Evolutionary conservation across 176 grass and related monocot genomes (phyloP), one percentile per base, ranked within the genome.

Genomic region (Aegilops tauschii): DNA sequence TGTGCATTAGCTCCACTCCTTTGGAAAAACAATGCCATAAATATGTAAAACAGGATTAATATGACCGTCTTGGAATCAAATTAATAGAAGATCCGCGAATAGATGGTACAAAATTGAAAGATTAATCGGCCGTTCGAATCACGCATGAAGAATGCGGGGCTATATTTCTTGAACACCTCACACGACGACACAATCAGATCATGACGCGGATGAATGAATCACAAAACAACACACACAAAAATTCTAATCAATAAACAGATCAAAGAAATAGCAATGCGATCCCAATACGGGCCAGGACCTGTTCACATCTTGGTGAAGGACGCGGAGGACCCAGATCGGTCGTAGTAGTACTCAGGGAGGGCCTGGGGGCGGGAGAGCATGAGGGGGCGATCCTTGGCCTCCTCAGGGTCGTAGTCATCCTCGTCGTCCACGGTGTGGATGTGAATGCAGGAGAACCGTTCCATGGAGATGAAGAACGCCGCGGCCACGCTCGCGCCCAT

Each of bases 361-460:
- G 75, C 73, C 84, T 95, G 70, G 10, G 93, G 88, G 8, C 80
- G 81, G 52, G 93, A 93, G 65, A 93, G 68, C 91, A 93, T 80
- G 89, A 95, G 89, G 3, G 91, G 87, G 44, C 91, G 91, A 39
- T 89, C 90, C 74, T 90, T 91, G 54, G 87, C 94, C 86, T 93
- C 84, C 86, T 95, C 94, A 25, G 49, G 83, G 80, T 92, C 87
- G 8, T 95, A 89, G 25, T 91, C 91, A 75, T 71, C 89, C 49
- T 95, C 94, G 76, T 95, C 94, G 83, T 95, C 91, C 0, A 82
- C 52, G n/a, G 93, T 95, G 76, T 90, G 90, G 73, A 95, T 82
- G 89, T 95, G 92, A 87, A 95, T 95, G 94, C 94, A 95, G 80
- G 94, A 91, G 77, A 89, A 95, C 11, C 82, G 83, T 82, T 95